A percentile compares a stretch with the other conserved stretches of the same genome.
Evolutionary conservation across 352 stramenopile genomes (phyloP).

Genomic region (Pythium folliculosum): DNA sequence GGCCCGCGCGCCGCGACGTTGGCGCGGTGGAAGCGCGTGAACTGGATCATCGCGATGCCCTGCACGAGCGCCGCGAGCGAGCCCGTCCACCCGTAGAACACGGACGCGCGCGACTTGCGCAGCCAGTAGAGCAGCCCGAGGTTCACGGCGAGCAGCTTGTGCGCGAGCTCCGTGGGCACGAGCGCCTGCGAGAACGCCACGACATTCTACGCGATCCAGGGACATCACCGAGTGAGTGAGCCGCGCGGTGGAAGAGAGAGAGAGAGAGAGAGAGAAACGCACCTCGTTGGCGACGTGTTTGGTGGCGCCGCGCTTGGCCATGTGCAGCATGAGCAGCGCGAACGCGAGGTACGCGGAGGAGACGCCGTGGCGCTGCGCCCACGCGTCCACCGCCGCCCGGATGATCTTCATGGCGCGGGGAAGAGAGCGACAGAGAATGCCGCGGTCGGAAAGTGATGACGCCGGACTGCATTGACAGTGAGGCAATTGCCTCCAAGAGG

Average conservation of each 20-base stretch:
- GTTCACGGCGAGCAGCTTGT: constrained; percentile 57
- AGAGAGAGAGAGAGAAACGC: constrained; percentile 4
- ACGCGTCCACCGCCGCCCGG: constrained; percentile 12
- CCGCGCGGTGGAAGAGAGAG: neutral
- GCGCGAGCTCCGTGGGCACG: constrained; percentile 60
- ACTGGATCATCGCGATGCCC: constrained; percentile 44
- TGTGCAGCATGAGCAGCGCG: constrained; percentile 31
- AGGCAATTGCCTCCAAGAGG: neutral
- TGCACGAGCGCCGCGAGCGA: constrained; percentile 51
- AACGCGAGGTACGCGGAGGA: constrained; percentile 30
- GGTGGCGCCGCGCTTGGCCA: constrained; percentile 28
- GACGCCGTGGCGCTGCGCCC: constrained; percentile 27
- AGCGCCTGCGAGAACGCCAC: constrained; percentile 60
- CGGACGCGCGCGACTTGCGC: constrained; percentile 39
- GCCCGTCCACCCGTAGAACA: constrained; percentile 53
- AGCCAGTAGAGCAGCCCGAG: constrained; percentile 45
- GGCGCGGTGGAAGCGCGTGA: constrained; percentile 36
- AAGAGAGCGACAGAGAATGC: neutral
- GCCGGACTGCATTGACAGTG: neutral
- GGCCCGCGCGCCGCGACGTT: constrained; percentile 50
- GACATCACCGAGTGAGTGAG: neutral
- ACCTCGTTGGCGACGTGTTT: constrained; percentile 29
- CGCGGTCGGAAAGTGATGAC: constrained; percentile 4
- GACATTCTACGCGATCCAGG: constrained; percentile 15
- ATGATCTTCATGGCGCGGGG: constrained; percentile 29